phyloP scores from a whole-genome alignment of 75 land plant species.

The Pseudotsuga menziesii region DNA sequence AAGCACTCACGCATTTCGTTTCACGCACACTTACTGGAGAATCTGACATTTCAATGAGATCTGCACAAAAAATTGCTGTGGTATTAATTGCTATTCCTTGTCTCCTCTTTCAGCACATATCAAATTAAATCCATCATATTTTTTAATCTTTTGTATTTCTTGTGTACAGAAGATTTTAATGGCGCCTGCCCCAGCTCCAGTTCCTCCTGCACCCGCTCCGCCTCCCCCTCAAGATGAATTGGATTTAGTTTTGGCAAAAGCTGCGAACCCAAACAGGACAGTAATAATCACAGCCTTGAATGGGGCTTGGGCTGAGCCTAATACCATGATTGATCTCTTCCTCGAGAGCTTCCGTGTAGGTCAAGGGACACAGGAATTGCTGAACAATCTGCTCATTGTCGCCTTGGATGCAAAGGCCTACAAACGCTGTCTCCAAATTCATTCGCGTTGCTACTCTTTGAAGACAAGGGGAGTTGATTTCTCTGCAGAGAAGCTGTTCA shows the following conservation, averaged over 20 bases:
- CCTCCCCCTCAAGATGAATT: neutral
- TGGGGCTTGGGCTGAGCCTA: slow-evolving; percentile 34
- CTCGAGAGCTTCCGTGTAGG: slow-evolving; percentile 38
- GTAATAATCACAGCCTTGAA: slow-evolving; percentile 37
- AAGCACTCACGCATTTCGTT: neutral
- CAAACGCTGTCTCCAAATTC: slow-evolving; percentile 8
- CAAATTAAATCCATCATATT: neutral
- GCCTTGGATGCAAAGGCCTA: slow-evolving; percentile 24
- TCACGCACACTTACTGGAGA: neutral
- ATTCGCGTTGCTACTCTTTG: slow-evolving; percentile 4
- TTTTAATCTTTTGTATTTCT: neutral
- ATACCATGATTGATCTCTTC: slow-evolving; percentile 40
- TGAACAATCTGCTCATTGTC: slow-evolving; percentile 34
- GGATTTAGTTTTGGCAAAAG: slow-evolving; percentile 12
- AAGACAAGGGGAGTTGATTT: slow-evolving; percentile 3
- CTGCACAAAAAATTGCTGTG: neutral
- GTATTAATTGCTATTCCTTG: neutral
- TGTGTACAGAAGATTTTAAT: neutral
- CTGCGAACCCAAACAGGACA: slow-evolving; percentile 26
- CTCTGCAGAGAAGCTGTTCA: slow-evolving; percentile 11
- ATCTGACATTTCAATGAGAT: too few species aligned
- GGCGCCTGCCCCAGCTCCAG: neutral
- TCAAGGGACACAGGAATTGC: slow-evolving; percentile 18
- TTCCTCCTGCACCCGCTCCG: neutral
- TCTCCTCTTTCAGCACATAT: neutral